Percentiles rank a stretch among this genome's conserved stretches.
These are phyloP conservation scores for Fistulinella cinereoalba DNA, from an alignment of 1,284 basidiomycete genomes.

Conservation along the genomic window DNA sequence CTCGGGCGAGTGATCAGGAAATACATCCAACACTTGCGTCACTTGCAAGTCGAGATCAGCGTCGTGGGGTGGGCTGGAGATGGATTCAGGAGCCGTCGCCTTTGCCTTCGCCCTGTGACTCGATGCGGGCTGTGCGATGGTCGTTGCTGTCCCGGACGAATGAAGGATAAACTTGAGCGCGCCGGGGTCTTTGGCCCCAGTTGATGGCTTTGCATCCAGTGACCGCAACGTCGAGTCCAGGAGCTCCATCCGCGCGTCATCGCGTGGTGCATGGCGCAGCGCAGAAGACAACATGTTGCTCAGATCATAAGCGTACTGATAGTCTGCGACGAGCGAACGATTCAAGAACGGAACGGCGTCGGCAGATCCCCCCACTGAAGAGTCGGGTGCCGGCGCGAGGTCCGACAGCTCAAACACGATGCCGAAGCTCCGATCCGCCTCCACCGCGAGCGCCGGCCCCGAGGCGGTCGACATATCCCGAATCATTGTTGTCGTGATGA, in stretches of 20 bases:
- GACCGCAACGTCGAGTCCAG: slow-evolving; percentile 50
- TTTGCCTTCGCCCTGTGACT: slow-evolving; percentile 40
- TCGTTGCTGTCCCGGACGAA: slow-evolving; percentile 49
- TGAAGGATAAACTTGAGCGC: slow-evolving; percentile 58
- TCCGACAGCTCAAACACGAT: slow-evolving; percentile 58
- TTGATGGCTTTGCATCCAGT: slow-evolving; percentile 29
- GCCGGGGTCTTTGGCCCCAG: slow-evolving; percentile 41
- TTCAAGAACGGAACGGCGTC: slow-evolving; percentile 58
- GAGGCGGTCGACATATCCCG: slow-evolving; percentile 44
- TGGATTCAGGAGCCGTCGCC: slow-evolving; percentile 11
- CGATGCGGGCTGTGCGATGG: slow-evolving; percentile 25
- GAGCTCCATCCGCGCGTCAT: slow-evolving; percentile 56
- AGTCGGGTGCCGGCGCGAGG: slow-evolving; percentile 34
- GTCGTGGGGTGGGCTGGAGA: slow-evolving; percentile 24
- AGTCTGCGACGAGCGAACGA: slow-evolving; percentile 62
- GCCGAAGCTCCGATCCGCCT: slow-evolving; percentile 54
- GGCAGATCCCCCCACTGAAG: slow-evolving; percentile 6
- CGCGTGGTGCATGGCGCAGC: slow-evolving; percentile 43
- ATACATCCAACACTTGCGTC: slow-evolving; percentile 66
- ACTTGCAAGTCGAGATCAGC: slow-evolving; percentile 54
- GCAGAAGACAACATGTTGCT: slow-evolving; percentile 46
- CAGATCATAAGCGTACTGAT: slow-evolving; percentile 63
- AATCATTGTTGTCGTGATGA: slow-evolving; percentile 50
- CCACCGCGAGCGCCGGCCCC: slow-evolving; percentile 40
- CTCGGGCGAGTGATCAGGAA: slow-evolving; percentile 54